These are phyloP conservation scores for Solanum sitiens DNA, from an alignment of 257 asterid genomes.

Conservation along the genomic window DNA sequence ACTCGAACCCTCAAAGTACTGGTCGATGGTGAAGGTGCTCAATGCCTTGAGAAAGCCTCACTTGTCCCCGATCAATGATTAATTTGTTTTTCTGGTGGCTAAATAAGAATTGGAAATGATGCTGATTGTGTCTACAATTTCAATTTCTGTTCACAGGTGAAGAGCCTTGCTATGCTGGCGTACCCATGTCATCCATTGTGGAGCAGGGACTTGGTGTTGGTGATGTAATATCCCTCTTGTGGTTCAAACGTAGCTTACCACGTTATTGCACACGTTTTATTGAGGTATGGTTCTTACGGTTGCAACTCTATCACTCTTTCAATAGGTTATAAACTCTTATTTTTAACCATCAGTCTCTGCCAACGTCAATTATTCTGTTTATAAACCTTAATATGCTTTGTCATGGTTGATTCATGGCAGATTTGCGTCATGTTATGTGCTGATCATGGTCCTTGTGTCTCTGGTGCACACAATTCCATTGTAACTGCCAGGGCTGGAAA, in stretches of 20 bases:
- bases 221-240: conserved; percentile 88
- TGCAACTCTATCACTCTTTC: background rate
- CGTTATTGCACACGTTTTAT: conserved; percentile 92
- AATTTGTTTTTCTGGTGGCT: background rate
- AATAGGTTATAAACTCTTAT: background rate
- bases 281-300: conserved; percentile 45
- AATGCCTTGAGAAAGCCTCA: background rate
- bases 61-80: background rate
- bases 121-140: conserved; percentile 5
- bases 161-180: conserved; percentile 94
- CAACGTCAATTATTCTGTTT: background rate
- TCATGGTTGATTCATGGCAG: conserved; percentile 28
- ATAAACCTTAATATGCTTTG: background rate
- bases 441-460: conserved; percentile 98
- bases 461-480: conserved; percentile 98
- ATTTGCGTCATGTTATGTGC: conserved; percentile 97
- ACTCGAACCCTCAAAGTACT: background rate
- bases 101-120: background rate
- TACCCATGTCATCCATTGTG: conserved; percentile 93
- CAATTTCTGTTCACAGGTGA: conserved; percentile 53
- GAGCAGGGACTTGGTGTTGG: conserved; percentile 98
- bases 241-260: conserved; percentile 99
- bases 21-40: background rate
- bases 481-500: conserved; percentile 99
- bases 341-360: background rate